Evolutionary conservation across 1,284 basidiomycete species (phyloP).

Genomic region (Ustilago trichophora): DNA sequence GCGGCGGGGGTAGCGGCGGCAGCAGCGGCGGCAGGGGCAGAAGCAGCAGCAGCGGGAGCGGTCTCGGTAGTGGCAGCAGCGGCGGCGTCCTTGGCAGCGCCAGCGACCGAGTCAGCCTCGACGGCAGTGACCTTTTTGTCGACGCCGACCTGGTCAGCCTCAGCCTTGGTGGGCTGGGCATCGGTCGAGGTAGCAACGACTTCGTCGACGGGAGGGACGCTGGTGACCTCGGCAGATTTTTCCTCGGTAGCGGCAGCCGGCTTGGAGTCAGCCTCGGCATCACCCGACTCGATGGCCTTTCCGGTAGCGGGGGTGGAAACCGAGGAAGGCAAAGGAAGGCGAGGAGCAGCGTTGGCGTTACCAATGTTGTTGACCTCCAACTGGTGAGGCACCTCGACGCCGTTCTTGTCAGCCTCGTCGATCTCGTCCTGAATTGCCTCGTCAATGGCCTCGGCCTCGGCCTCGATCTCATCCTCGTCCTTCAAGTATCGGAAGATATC

Average conservation of each 20-base stretch:
- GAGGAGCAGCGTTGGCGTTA: slow-evolving; percentile 46
- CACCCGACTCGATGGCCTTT: too few relatives aligned
- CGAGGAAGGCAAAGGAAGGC: too few relatives aligned
- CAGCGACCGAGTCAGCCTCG: slow-evolving; percentile 52
- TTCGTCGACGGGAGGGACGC: slow-evolving; percentile 21
- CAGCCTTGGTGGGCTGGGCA: slow-evolving; percentile 29
- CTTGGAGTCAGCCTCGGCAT: too few relatives aligned
- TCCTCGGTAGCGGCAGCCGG: too few relatives aligned
- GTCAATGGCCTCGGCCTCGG: slow-evolving; percentile 48
- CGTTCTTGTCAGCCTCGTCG: slow-evolving; percentile 39
- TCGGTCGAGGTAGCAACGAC: slow-evolving; percentile 31
- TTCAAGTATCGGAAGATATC: slow-evolving; percentile 99
- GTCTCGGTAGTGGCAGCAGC: slow-evolving; percentile 31
- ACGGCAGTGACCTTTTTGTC: slow-evolving; percentile 48
- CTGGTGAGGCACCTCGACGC: slow-evolving; percentile 41
- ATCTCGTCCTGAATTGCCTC: slow-evolving; percentile 46
- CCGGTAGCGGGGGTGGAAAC: too few relatives aligned
- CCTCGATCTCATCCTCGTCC: slow-evolving; percentile 82
- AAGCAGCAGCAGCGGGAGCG: slow-evolving; percentile 66
- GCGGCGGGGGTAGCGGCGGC: slow-evolving; percentile 21
- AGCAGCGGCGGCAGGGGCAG: slow-evolving; percentile 59
- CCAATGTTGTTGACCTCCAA: slow-evolving; percentile 53
- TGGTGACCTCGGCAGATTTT: slow-evolving; percentile 3
- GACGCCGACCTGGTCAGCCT: slow-evolving; percentile 55
- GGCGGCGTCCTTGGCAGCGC: slow-evolving; percentile 31